Evolutionary conservation across 2,329 filamentous ascomycete species (phyloP).

Genomic region (Knufia fluminis): DNA sequence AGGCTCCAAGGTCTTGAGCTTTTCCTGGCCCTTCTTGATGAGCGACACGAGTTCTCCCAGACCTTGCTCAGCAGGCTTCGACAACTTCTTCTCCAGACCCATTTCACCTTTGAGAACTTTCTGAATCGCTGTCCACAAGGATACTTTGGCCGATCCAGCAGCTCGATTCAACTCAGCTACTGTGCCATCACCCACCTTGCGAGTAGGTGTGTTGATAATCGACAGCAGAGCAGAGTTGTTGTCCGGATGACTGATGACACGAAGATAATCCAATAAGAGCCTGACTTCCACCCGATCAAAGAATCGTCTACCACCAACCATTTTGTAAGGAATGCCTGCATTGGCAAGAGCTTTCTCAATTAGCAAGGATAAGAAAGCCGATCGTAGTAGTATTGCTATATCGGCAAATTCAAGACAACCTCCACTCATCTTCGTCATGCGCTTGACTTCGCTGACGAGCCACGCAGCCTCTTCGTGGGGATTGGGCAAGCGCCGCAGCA

Average conservation of each 20-base stretch:
- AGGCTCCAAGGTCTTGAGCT: constrained; percentile 33
- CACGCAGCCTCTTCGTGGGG: constrained; percentile 70
- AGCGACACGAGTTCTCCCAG: constrained; percentile 51
- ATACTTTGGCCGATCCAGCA: constrained; percentile 58
- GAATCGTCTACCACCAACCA: constrained; percentile 86
- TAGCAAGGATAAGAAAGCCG: constrained; percentile 70
- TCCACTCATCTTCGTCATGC: constrained; percentile 62
- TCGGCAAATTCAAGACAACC: constrained; percentile 65
- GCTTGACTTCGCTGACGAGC: constrained; percentile 76
- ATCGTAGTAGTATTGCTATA: constrained; percentile 78
- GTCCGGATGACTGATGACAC: constrained; percentile 71
- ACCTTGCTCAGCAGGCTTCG: constrained; percentile 46
- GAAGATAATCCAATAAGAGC: constrained; percentile 75
- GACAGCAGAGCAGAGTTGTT: constrained; percentile 79
- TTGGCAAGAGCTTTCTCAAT: constrained; percentile 76
- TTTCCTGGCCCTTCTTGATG: constrained; percentile 48
- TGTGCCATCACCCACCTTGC: constrained; percentile 72
- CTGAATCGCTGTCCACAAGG: constrained; percentile 68
- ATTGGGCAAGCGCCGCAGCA: constrained; percentile 64
- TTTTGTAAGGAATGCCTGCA: constrained; percentile 74
- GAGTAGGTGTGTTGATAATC: constrained; percentile 73
- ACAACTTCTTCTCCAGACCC: constrained; percentile 45
- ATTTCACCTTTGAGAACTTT: constrained; percentile 45
- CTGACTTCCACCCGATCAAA: constrained; percentile 89
- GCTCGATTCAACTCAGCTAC: constrained; percentile 66